Base-by-base conservation (phyloP, 1,284 basidiomycete genomes). In the Tranzscheliella williamsii region DNA sequence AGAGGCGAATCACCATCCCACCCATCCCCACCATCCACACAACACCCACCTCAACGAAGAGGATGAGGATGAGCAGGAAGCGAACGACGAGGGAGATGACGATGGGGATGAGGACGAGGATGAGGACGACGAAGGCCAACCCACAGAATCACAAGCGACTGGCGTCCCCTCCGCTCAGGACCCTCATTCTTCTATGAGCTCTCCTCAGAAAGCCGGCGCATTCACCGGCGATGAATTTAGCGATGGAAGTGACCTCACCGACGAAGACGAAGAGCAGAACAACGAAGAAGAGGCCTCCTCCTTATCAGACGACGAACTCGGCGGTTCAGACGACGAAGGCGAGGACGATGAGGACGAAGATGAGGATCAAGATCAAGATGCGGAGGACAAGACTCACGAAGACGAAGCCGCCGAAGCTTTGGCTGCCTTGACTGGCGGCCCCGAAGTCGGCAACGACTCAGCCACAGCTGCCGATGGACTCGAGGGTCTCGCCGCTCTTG, bases 241-340 rank as follows among this genome's bases (percentile, higher is more conserved):
- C 41, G 64, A 56, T 40, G 69, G 70, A 34, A 72, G 70, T 51
- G 70, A 72, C 27, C 58, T 67, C 37, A 67, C 64, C 18, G 64
- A 67, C 39, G 60, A 67, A 24, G 61, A 64, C 4, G 61, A 64
- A 23, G 61, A 64, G 22, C 49, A 62, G 31, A 49, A 58, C 43
- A 46, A 57, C 26, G 56, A 60, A 26, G 62, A 60, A 24, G 62
- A 65, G 22, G 55, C 26, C 5, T 62, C 58, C 3, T 62, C 58
- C 1, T 46, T 56, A 15, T 56, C 52, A 6, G 60, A 63, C 24
- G 60, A 63, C 26, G 60, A 63, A 24, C 45, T 63, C 12, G 60
- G 60, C 16, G 58, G 58, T 15, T 47, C 52, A 6, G 61, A 64
- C 15, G 56, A 56, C 40, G 56, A 66, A 16, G 61, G 60, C 4